Percentiles rank a stretch among this genome's conserved stretches.
Evolutionary conservation across 768 basidiomycete genomes (phyloP).

Genomic region (Russula griseocarnosa): DNA sequence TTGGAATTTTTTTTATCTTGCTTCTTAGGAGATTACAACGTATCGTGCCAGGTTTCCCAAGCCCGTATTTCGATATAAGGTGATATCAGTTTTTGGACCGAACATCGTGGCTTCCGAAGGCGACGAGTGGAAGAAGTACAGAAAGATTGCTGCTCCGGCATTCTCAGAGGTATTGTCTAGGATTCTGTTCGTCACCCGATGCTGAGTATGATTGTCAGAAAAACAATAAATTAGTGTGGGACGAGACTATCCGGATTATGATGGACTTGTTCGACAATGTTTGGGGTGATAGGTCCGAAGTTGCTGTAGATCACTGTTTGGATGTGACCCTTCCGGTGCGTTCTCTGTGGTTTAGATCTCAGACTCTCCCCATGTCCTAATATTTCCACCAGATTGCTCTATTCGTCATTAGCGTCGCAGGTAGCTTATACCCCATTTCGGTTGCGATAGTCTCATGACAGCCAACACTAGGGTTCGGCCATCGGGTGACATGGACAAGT

Average conservation of each 20-base stretch:
- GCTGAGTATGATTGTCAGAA: constrained; percentile 24
- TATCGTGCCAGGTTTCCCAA: too few relatives aligned
- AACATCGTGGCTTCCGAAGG: too few relatives aligned
- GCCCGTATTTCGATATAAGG: too few relatives aligned
- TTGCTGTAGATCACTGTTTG: constrained; percentile 45
- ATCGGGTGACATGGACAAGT: constrained; percentile 47
- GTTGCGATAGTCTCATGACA: neutral
- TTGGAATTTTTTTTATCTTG: neutral
- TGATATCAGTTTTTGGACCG: too few relatives aligned
- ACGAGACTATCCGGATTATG: constrained; percentile 36
- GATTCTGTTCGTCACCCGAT: neutral
- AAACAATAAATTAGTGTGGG: constrained; percentile 42
- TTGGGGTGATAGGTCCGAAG: constrained; percentile 43
- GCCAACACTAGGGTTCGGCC: constrained; percentile 43
- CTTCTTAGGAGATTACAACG: too few relatives aligned
- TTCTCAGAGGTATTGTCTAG: constrained; percentile 4
- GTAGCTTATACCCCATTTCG: neutral
- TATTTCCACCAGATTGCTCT: constrained; percentile 44
- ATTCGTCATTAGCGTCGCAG: constrained; percentile 53
- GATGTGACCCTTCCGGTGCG: constrained; percentile 55
- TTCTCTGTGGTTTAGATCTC: neutral
- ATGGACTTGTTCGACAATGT: constrained; percentile 38
- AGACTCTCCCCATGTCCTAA: neutral
- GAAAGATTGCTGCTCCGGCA: too few relatives aligned
- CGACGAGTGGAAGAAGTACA: too few relatives aligned